Base-by-base conservation (phyloP, 2,329 filamentous ascomycete genomes). In the Phaeosphaeria sp. region DNA sequence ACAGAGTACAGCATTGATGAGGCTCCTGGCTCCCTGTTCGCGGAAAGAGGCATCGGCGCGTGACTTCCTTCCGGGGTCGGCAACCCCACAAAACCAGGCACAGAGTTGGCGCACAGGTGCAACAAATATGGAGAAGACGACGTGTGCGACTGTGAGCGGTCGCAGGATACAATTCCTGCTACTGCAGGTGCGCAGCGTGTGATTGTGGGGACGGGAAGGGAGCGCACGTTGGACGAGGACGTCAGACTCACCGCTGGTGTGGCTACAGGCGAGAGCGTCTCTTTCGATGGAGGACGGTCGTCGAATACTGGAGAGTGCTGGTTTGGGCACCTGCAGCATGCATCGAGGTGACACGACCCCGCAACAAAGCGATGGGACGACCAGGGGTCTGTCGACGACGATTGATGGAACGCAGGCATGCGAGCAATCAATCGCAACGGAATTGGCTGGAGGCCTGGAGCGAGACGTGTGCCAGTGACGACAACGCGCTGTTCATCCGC, bases 121-220 rank as follows among this genome's bases (percentile, higher is more conserved):
- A 49, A 22, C 40, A 53, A 36, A 22, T n/a, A 47, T 53, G 50
- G 49, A 53, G 48, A 54, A 51, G 50, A 57, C 56, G 44, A 64
- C 55, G 58, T 62, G 55, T 62, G 57, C 49, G 55, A 58, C 47
- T 58, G 48, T 53, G 48, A 55, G 25, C 49, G 52, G 52, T 36
- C 15, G 36, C 36, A 49, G 30, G 8, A 52, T 53, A 56, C 58
- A 65, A 61, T 55, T 57, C 52, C 49, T 51, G 55, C 65, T 73
- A 67, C 67, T 69, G 65, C 68, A 69, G 63, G 64, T 66, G 67
- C 62, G 60, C 64, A 60, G 61, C 58, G 50, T 52, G 56, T 55
- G 58, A 63, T 47, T 36, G 69, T 60, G 66, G 59, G 58, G 54
- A 68, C 47, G 53, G 36, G 46, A 49, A 49, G 50, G 48, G 25